Evolutionary conservation across 495 filamentous ascomycete genomes (phyloP), one percentile per base, ranked within the genome.

Genomic region (Podospora sp.): DNA sequence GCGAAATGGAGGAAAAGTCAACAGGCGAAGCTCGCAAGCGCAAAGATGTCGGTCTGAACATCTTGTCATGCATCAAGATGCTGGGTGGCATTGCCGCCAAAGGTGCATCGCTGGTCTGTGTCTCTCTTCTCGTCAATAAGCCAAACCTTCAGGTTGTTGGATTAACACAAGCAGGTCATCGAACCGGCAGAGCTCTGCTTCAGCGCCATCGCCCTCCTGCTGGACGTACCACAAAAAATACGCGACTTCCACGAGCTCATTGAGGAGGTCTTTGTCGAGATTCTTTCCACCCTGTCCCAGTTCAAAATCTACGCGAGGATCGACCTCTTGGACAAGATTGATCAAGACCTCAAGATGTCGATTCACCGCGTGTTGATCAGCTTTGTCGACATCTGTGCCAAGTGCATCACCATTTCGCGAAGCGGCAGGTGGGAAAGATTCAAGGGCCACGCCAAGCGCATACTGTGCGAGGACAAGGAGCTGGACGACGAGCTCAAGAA

Each of bases 261-360:
- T 7, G 27, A 61, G 12, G 58, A 33, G 18, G 18, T 61, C 4
- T 61, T 61, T 22, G 18, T 52, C 49, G 49, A 52, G 29, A 40
- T 33, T 20, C 58, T 20, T 4, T 61, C n/a, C n/a, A 36, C 24
- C 26, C 9, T 40, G 12, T 61, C 26, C 4, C 58, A 29, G 26
- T 61, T 61, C 58, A 61, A 40, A 20, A 61, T 61, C 21, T 61
- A 61, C 29, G 58, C 6, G 26, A 61, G 29, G 27, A 61, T 61
- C 29, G 58, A 61, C 22, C 24, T n/a, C 1, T 40, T 61, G 18
- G 29, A 27, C 29, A 18, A 61, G 29, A 27, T 61, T 29, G 58
- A 61, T 20, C 2, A 6, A 24, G 58, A 61, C 18, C 58, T 61
- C 9, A 61, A 27, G 6, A 20, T 27, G 29, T 16, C 24, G 9